Evolutionary conservation across 805 yeast genomes (phyloP), one percentile per base, ranked within the genome.

Genomic region (Ogataea pignaliae): DNA sequence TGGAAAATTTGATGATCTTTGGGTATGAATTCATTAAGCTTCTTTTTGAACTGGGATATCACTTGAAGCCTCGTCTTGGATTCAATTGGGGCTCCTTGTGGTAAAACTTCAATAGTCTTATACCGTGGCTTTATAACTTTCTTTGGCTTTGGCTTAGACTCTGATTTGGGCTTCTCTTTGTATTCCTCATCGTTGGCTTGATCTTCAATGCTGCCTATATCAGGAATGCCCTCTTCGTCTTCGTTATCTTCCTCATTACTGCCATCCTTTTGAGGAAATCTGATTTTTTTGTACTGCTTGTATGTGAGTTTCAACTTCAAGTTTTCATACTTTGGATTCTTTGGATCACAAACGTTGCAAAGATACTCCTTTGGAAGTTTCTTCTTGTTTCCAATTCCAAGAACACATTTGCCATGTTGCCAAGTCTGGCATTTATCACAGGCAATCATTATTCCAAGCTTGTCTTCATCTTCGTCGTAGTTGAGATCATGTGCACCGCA

Each of bases 381-480:
- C 29, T 59, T 63, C 17, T 54, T 57, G n/a, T 54, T 54, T 10
- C 65, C 61, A 9, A 66, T 58, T 37, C 72, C 79, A 21, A 82
- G 73, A 76, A 82, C 70, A 60, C 90, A 84, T 43, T 57, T 64
- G 29, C 76, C 74, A 56, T 84, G 90, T 57, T 84, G 89, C 89
- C 89, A 84, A 2, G 88, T 76, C 37, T 71, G 61, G 57, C 90
- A 84, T 8, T 63, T 52, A 26, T 80, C 87, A 62, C 90, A 84
- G 54, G 79, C 79, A 26, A 83, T 73, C 85, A 82, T 81, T 11
- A 68, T 69, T 12, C 85, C 80, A 10, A 69, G 61, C 1, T 61
- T 60, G 47, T 80, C 86, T 3, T 70, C 72, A 0, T 72, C 81
- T 47, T 74, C 84, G 53, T 81, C 69, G 56, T 78, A 81, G 48